Conservation (phyloP, 208 protist species). For the Acanthamoeba lugdunensis region DNA sequence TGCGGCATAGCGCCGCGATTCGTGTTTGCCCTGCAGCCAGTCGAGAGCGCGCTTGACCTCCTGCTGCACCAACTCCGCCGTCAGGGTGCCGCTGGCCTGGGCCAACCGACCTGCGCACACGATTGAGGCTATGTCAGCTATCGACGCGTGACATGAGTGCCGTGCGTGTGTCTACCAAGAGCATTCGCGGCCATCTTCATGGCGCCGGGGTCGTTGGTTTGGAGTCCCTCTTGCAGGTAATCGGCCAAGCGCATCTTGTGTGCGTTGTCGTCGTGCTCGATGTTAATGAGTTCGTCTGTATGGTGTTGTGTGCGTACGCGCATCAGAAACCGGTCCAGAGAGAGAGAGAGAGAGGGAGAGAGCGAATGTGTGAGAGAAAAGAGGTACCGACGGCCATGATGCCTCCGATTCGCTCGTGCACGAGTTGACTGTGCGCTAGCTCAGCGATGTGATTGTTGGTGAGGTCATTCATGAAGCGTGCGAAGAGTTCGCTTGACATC, state of each 20-base stretch:
- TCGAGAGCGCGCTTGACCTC: slow-evolving; percentile 88
- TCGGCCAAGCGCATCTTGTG: slow-evolving; percentile 85
- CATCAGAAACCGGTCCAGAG: too few species aligned
- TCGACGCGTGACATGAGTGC: too few species aligned
- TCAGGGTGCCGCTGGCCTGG: slow-evolving; percentile 86
- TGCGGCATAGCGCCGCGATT: slow-evolving; percentile 79
- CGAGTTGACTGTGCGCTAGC: slow-evolving; percentile 82
- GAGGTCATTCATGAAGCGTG: slow-evolving; percentile 82
- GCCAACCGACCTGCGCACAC: slow-evolving; percentile 79
- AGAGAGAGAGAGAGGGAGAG: too few species aligned
- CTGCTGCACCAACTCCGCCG: slow-evolving; percentile 88
- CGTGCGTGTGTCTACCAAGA: slow-evolving; percentile 34
- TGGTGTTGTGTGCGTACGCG: background rate
- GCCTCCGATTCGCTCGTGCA: slow-evolving; percentile 87
- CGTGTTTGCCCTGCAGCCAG: slow-evolving; percentile 84
- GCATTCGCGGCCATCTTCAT: slow-evolving; percentile 85
- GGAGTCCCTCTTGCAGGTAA: slow-evolving; percentile 86
- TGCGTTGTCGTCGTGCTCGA: slow-evolving; percentile 81
- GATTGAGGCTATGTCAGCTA: too few species aligned
- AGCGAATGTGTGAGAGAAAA: background rate
- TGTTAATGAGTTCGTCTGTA: slow-evolving; percentile 79
- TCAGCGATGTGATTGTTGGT: slow-evolving; percentile 85
- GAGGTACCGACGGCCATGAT: slow-evolving; percentile 85
- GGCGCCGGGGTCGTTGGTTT: slow-evolving; percentile 81
- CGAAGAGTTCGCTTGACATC: slow-evolving; percentile 83